These are phyloP conservation scores for Pyrenophora teres DNA, from an alignment of 2,329 filamentous ascomycete species.

Conservation along the genomic window DNA sequence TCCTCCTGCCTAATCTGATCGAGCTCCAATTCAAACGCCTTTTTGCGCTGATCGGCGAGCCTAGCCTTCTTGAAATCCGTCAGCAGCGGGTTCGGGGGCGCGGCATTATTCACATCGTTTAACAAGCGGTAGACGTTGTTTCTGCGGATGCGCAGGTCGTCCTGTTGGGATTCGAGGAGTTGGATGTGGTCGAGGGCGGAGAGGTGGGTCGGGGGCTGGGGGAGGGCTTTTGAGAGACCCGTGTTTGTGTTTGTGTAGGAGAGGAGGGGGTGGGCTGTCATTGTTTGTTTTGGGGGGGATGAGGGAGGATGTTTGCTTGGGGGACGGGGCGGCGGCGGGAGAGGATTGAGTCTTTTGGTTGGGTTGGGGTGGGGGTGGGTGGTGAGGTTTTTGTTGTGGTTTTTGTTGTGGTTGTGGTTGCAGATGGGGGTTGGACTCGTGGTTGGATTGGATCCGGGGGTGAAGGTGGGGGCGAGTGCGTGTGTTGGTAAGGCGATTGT, in stretches of 20 bases:
- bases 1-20: constrained; percentile 45
- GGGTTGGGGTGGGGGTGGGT: background rate
- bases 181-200: constrained; percentile 44
- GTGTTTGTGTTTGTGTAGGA: constrained; percentile 29
- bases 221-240: constrained; percentile 45
- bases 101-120: constrained; percentile 41
- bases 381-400: background rate
- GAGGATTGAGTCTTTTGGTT: constrained; percentile 28
- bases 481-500: constrained; percentile 38
- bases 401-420: too few species aligned
- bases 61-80: constrained; percentile 44
- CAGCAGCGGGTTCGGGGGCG: constrained; percentile 46
- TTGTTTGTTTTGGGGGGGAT: constrained; percentile 10
- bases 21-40: constrained; percentile 45
- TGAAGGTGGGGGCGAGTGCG: constrained; percentile 48
- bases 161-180: constrained; percentile 46
- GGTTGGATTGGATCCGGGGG: constrained; percentile 47
- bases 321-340: constrained; percentile 41
- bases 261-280: constrained; percentile 37
- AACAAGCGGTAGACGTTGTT: constrained; percentile 46
- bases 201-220: constrained; percentile 43
- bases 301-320: constrained; percentile 27
- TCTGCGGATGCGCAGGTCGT: constrained; percentile 45
- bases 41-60: constrained; percentile 42
- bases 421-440: constrained; percentile 13